Evolutionary conservation across 768 basidiomycete genomes (phyloP).

Genomic region (Agrocybe pediades): DNA sequence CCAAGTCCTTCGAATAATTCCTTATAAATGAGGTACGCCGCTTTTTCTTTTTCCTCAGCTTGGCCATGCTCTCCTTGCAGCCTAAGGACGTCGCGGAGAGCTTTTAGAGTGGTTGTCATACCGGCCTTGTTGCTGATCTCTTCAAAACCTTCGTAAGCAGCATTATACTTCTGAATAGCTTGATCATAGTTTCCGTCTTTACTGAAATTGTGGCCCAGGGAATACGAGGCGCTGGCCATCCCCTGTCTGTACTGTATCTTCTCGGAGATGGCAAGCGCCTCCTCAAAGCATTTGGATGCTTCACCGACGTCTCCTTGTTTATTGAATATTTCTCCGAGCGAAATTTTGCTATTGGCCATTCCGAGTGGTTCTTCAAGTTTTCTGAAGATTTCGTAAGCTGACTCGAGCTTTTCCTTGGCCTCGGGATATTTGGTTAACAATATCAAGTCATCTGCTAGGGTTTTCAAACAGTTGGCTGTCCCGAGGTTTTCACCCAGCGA

Average conservation of each 20-base stretch:
- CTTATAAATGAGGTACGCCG: background rate
- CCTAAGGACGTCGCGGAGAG: background rate
- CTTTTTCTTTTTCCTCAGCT: background rate
- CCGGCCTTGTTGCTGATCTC: background rate
- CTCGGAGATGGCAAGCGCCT: background rate
- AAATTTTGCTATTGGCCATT: background rate
- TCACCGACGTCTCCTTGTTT: background rate
- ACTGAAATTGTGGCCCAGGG: background rate
- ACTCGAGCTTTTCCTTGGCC: background rate
- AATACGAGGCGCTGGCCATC: background rate
- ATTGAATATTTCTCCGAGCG: background rate
- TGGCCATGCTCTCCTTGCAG: background rate
- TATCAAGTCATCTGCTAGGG: background rate
- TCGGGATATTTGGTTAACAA: background rate
- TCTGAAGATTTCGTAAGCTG: background rate
- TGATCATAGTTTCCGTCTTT: background rate
- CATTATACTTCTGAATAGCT: background rate
- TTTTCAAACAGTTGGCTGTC: background rate
- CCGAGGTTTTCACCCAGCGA: background rate
- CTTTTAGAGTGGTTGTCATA: background rate
- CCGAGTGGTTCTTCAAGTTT: background rate
- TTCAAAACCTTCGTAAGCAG: background rate
- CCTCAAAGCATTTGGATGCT: background rate
- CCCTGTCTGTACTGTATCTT: background rate
- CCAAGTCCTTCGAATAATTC: background rate